Conservation (phyloP, 345 rosid species). For the Salix koriyanagi region DNA sequence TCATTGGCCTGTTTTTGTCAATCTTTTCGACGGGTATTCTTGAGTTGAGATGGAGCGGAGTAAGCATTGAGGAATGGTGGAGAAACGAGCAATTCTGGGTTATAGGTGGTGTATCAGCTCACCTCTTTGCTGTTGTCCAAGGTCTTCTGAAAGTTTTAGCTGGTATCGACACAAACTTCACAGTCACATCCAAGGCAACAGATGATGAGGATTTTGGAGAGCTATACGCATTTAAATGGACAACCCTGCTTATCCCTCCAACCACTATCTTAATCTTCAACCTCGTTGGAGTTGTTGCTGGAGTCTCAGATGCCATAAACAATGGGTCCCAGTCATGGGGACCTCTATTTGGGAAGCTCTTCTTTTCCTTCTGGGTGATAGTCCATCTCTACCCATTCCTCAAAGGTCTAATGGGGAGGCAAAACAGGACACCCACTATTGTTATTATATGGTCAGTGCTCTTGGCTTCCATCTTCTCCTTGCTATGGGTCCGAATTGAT, state of each 20-base stretch:
- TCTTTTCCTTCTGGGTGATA: slow-evolving; percentile 93
- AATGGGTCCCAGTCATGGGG: slow-evolving; percentile 94
- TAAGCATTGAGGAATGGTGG: slow-evolving; percentile 99
- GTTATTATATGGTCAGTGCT: slow-evolving; percentile 95
- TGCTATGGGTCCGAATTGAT: slow-evolving; percentile 92
- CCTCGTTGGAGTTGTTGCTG: slow-evolving; percentile 92
- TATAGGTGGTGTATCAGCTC: slow-evolving; percentile 93
- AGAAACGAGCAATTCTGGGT: slow-evolving; percentile 98
- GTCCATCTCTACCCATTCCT: slow-evolving; percentile 97
- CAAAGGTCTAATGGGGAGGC: slow-evolving; percentile 94
- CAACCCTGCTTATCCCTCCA: slow-evolving; percentile 89
- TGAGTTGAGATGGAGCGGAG: slow-evolving; percentile 95
- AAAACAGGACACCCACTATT: slow-evolving; percentile 93
- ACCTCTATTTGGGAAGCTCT: slow-evolving; percentile 88
- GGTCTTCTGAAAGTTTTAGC: slow-evolving; percentile 84
- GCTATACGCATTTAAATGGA: slow-evolving; percentile 88
- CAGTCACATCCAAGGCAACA: slow-evolving; percentile 82
- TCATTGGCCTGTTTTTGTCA: slow-evolving; percentile 74
- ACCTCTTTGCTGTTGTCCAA: slow-evolving; percentile 86
- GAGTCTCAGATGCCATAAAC: slow-evolving; percentile 88
- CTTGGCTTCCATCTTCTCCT: slow-evolving; percentile 88
- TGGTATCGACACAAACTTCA: slow-evolving; percentile 91
- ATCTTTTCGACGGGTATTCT: slow-evolving; percentile 83
- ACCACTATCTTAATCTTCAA: slow-evolving; percentile 86
- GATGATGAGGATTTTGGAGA: slow-evolving; percentile 93